These are phyloP conservation scores for Mortierella sp. DNA, from an alignment of 371 early-diverging fungal species.

Conservation along the genomic window DNA sequence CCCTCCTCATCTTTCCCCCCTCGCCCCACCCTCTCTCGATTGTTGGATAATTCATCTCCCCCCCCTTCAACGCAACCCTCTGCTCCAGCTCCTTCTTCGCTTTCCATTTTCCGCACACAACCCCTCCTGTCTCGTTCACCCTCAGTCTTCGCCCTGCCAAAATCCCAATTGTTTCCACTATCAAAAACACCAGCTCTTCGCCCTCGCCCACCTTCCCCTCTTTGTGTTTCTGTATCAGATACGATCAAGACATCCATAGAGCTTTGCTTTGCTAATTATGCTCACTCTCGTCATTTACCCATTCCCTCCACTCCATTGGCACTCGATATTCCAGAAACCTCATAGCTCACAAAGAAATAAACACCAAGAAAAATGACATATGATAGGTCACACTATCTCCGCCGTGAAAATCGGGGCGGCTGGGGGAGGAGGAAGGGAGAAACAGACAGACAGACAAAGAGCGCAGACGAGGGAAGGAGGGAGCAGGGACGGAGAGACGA, in stretches of 20 bases:
- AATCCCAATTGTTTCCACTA: background rate
- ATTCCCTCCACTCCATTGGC: background rate
- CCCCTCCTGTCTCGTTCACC: background rate
- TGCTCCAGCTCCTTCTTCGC: background rate
- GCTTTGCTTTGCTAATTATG: no score
- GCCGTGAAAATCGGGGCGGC: background rate
- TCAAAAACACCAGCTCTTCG: background rate
- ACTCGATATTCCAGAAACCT: constrained; percentile 5
- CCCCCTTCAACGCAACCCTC: no score
- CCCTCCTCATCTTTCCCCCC: no score
- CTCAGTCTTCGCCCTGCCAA: background rate
- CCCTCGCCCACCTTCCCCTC: background rate
- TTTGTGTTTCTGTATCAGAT: background rate
- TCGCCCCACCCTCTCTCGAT: no score
- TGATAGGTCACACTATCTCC: background rate
- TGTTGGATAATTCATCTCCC: no score
- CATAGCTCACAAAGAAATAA: background rate
- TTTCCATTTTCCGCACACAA: background rate
- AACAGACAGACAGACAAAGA: background rate
- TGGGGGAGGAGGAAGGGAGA: background rate
- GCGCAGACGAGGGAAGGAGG: background rate
- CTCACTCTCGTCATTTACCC: no score
- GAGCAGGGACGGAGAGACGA: background rate
- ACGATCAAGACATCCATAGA: background rate
- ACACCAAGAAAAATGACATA: background rate